Percentiles rank a stretch among this genome's conserved stretches.
Evolutionary conservation across 345 rosid genomes (phyloP).

Genomic region (Eucalyptus marginata): DNA sequence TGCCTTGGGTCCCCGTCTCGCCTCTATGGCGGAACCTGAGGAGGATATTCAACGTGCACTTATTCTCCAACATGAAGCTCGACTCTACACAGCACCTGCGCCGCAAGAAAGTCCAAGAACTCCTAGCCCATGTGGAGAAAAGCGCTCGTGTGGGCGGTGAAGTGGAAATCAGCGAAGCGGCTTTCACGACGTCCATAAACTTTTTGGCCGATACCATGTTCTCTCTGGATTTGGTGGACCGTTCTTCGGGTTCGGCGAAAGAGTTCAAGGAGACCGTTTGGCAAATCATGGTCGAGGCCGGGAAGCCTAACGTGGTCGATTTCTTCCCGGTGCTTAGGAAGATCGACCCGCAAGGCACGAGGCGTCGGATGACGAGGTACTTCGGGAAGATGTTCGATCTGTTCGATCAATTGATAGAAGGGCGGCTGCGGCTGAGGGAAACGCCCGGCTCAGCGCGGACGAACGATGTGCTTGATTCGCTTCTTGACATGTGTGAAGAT

Average conservation of each 20-base stretch:
- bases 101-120: neutral
- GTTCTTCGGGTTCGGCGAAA: neutral
- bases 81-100: slow-evolving; percentile 1
- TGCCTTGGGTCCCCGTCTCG: neutral
- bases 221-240: slow-evolving; percentile 26
- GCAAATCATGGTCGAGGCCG: slow-evolving; percentile 15
- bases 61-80: slow-evolving; percentile 2
- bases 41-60: neutral
- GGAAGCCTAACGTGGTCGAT: slow-evolving; percentile 17
- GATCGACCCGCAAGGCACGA: slow-evolving; percentile 28
- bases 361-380: neutral
- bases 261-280: slow-evolving; percentile 16
- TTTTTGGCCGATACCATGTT: slow-evolving; percentile 24
- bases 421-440: neutral
- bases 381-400: neutral
- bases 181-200: slow-evolving; percentile 22
- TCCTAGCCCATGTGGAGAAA: slow-evolving; percentile 2
- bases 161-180: slow-evolving; percentile 24
- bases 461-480: slow-evolving; percentile 12
- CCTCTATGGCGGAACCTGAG: slow-evolving; percentile 9
- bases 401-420: slow-evolving; percentile 2
- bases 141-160: slow-evolving; percentile 5
- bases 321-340: slow-evolving; percentile 11
- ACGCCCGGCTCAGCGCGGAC: neutral
- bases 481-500: neutral